Evolutionary conservation across 257 asterid genomes (phyloP).

Genomic region (Salvia miltiorrhiza): DNA sequence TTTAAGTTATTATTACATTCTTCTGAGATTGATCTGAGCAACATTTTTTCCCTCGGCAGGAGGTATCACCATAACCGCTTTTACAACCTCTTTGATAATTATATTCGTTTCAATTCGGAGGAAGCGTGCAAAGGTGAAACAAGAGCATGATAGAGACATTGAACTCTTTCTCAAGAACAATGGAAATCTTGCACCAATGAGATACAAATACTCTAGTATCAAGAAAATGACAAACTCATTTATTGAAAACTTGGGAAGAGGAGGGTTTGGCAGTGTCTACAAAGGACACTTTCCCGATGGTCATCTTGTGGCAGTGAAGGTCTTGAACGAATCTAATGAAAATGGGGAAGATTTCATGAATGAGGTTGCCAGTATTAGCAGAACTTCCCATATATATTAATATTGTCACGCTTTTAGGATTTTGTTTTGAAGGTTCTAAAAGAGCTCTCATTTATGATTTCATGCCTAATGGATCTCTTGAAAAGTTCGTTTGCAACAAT

Average conservation of each 20-base stretch:
- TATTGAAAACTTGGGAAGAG: conserved; percentile 29
- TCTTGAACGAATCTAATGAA: conserved; percentile 17
- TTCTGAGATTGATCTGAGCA: not conserved
- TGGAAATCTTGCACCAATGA: conserved; percentile 13
- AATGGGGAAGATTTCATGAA: conserved; percentile 41
- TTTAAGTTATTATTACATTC: not conserved
- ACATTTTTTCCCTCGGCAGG: not conserved
- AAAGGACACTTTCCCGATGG: conserved; percentile 28
- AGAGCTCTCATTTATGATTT: conserved; percentile 34
- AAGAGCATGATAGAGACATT: not conserved
- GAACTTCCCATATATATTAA: conserved; percentile 46
- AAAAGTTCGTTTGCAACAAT: not conserved
- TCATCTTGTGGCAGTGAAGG: conserved; percentile 32
- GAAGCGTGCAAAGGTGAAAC: not conserved
- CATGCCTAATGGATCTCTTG: conserved; percentile 8
- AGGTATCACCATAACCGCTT: not conserved
- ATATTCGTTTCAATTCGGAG: not conserved
- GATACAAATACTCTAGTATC: conserved; percentile 24
- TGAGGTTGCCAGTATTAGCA: conserved; percentile 40
- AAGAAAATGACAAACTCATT: conserved; percentile 28
- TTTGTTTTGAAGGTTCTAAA: conserved; percentile 30
- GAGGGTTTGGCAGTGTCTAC: conserved; percentile 35
- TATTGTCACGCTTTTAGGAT: conserved; percentile 38
- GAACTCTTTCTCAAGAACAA: not conserved
- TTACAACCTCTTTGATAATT: not conserved